Percentiles rank a stretch among this genome's conserved stretches.
Evolutionary conservation across 1,139 yeast genomes (phyloP).

Genomic region (Zygoascus hellenicus): DNA sequence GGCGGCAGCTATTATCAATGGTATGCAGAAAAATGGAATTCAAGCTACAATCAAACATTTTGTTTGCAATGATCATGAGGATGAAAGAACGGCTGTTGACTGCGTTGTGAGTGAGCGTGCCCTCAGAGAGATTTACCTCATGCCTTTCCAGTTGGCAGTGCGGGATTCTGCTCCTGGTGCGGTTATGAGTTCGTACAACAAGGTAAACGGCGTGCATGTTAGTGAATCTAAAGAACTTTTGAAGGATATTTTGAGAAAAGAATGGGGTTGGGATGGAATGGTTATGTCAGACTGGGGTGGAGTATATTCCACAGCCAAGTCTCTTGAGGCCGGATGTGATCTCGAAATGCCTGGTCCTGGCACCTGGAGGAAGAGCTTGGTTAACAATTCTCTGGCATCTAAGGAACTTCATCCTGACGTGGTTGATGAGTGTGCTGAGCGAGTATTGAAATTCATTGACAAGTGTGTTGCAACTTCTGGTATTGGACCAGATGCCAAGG

Average conservation of each 20-base stretch:
- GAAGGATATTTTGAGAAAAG: slow-evolving; percentile 44
- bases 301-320: slow-evolving; percentile 30
- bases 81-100: slow-evolving; percentile 46
- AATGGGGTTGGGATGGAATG: slow-evolving; percentile 55
- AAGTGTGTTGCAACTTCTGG: slow-evolving; percentile 38
- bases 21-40: slow-evolving; percentile 49
- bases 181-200: slow-evolving; percentile 57
- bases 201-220: slow-evolving; percentile 52
- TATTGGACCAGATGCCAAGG: slow-evolving; percentile 41
- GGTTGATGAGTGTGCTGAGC: slow-evolving; percentile 43
- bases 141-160: slow-evolving; percentile 57
- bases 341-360: slow-evolving; percentile 63
- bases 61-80: slow-evolving; percentile 57
- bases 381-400: slow-evolving; percentile 22
- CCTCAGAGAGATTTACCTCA: slow-evolving; percentile 52
- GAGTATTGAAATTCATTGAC: slow-evolving; percentile 44
- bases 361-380: slow-evolving; percentile 40
- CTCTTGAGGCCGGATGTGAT: slow-evolving; percentile 40
- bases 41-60: slow-evolving; percentile 56
- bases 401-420: slow-evolving; percentile 24
- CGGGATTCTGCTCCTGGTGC: slow-evolving; percentile 46
- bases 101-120: slow-evolving; percentile 52
- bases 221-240: slow-evolving; percentile 44
- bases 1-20: slow-evolving; percentile 46
- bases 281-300: slow-evolving; percentile 54